phyloP scores from a whole-genome alignment of 2,329 filamentous ascomycete species.

The Calonectria multiphialidica region DNA sequence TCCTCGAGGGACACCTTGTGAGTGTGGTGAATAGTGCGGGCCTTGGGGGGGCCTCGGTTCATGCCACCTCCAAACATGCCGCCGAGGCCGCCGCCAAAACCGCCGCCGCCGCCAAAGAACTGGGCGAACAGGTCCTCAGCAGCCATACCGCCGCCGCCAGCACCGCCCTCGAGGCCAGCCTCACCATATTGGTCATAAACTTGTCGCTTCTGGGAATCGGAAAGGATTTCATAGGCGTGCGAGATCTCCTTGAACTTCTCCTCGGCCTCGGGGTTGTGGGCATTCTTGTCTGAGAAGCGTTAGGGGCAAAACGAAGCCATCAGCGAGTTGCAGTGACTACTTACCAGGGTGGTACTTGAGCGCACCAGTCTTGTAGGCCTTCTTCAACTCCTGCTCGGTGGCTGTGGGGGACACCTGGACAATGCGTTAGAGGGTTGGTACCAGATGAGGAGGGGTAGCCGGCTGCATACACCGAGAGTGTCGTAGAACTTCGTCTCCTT shows the following conservation, averaged over 20 bases:
- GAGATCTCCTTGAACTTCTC: slow-evolving; percentile 99
- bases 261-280: slow-evolving; percentile 90
- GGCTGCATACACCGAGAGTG: slow-evolving; percentile 75
- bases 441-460: not conserved
- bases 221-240: slow-evolving; percentile 94
- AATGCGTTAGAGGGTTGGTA: slow-evolving; percentile 31
- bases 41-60: slow-evolving; percentile 85
- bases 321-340: slow-evolving; percentile 43
- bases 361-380: slow-evolving; percentile 87
- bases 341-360: slow-evolving; percentile 87
- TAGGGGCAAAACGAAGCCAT: slow-evolving; percentile 12
- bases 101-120: slow-evolving; percentile 85
- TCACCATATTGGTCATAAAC: slow-evolving; percentile 98
- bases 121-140: slow-evolving; percentile 97
- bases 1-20: slow-evolving; percentile 99
- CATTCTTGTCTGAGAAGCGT: slow-evolving; percentile 84
- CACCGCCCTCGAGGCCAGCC: slow-evolving; percentile 92
- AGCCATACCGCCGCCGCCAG: slow-evolving; percentile 85
- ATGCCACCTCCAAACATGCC: slow-evolving; percentile 86
- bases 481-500: slow-evolving; percentile 87
- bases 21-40: slow-evolving; percentile 96
- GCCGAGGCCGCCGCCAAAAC: slow-evolving; percentile 68
- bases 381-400: slow-evolving; percentile 89
- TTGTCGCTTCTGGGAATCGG: slow-evolving; percentile 89
- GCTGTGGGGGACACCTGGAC: slow-evolving; percentile 80